Base-by-base conservation (phyloP, 192 early-diverging fungal species). In the Thamnidium elegans region DNA sequence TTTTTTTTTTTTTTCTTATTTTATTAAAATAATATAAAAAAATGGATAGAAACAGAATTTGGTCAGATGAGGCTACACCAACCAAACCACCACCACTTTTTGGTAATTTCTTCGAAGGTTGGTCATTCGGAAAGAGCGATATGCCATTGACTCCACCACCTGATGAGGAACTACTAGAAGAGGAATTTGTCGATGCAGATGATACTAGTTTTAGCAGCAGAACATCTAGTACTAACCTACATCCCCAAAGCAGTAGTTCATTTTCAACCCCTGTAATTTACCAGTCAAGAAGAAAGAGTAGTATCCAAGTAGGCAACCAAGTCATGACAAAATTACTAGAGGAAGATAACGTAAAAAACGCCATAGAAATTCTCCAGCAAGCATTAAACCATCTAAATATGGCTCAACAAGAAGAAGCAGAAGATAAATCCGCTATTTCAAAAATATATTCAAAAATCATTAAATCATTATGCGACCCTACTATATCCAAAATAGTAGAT, bases 381-480 rank as follows among this genome's bases (percentile, higher is more conserved):
- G 65, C 55, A 4, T 17, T 55, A 9, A 36, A 50, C 13, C 23
- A 51, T 23, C 17, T 67, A 23, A 36, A 59, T 26, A 59, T 67
- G 45, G 34, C 65, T 2, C 45, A 56, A 17, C 55, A 67, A 21
- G 34, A 50, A 9, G 56, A 67, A 21, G 34, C 32, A 9, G 56
- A 58, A 7, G 36, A 66, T 13, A 46, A 42, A 7, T 8, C 39
- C 13, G 53, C 56, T 30, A 26, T 69, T 21, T 50, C 67, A 7
- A 32, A 36, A 34, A 42, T 55, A 7, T 69, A 69, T 50, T 69
- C 67, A n/a, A 43, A 46, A 36, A 69, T 69, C 5, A 20, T 69
- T 13, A 51, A 48, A 11, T 62, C 60, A 55, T 45, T 69, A 52
- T 69, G 67, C 30, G 53, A 62, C 0, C 67, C 51, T 5, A 55